Evolutionary conservation across 2,329 filamentous ascomycete species (phyloP).

Genomic region (Madurella fahalii): DNA sequence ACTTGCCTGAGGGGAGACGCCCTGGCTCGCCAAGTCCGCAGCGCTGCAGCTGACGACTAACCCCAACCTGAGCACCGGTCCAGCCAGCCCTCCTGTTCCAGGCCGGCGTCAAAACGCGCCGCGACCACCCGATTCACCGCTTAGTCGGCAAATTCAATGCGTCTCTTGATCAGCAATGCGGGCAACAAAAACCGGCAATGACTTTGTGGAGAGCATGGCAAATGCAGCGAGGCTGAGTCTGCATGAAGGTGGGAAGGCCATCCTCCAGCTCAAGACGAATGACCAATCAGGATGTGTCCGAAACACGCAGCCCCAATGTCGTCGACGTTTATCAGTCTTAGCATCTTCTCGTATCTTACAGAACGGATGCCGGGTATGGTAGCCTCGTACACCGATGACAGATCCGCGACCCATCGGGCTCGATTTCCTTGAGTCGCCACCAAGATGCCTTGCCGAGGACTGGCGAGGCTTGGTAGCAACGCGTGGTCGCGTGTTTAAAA

Average conservation of each 20-base stretch:
- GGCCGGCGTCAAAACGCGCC: slow-evolving; percentile 16
- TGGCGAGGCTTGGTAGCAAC: not conserved
- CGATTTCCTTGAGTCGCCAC: not conserved
- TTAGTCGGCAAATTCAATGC: slow-evolving; percentile 4
- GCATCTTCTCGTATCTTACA: no score
- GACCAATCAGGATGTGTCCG: not conserved
- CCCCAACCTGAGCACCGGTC: slow-evolving; percentile 1
- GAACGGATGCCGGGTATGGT: no score
- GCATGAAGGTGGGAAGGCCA: slow-evolving; percentile 3
- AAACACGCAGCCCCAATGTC: not conserved
- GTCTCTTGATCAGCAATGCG: not conserved
- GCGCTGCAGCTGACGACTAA: not conserved
- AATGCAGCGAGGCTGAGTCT: slow-evolving; percentile 14
- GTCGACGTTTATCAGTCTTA: no score
- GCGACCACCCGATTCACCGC: not conserved
- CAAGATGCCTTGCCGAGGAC: not conserved
- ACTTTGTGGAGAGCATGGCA: not conserved
- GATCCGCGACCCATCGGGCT: not conserved
- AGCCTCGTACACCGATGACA: no score
- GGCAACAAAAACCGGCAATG: no score
- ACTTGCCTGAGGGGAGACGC: no score
- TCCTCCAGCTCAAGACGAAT: slow-evolving; percentile 2
- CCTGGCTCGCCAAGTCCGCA: slow-evolving; percentile 9
- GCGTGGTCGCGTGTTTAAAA: not conserved
- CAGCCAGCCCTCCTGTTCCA: slow-evolving; percentile 16